Base-by-base conservation (phyloP, 495 filamentous ascomycete genomes). In the Xylaria castorea region DNA sequence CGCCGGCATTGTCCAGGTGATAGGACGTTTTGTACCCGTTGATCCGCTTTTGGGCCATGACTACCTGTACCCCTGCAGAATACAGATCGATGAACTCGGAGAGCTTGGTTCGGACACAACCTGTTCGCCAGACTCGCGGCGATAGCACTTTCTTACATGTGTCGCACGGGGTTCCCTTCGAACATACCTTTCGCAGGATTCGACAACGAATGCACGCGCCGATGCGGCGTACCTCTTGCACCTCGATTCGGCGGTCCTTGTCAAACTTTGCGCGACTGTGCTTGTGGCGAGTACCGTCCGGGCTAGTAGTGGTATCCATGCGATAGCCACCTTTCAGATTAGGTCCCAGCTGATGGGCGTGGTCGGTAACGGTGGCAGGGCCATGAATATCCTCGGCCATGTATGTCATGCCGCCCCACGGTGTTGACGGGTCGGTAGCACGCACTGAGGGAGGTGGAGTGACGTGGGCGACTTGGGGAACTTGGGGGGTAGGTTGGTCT, bases 171-270 rank as follows among this genome's bases (percentile, higher is more conserved):
- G 85, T 91, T 36, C 92, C 92, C 18, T 89, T 89, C 5, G 92
- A 95, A 76, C 94, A 97, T 1, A 92, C 91, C 81, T 97, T 97
- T 77, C 94, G 92, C 14, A 97, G 83, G 84, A 97, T 94, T 3
- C 92, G 88, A 81, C 94, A 97, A 58, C 94, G 89, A 67, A 95
- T 93, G 75, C 94, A 97, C 18, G 94, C 94, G 27, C 94, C 94
- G 34, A 89, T 86, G 76, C 93, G 93, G 34, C 94, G 87, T 38
- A 96, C 89, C 75, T 91, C 90, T 75, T 94, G 91, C 4, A 97
- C 93, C 78, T 97, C 91, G 76, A 90, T 90, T 62, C 94, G 87
- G 66, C 94, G 83, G 4, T 82, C 83, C 8, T 90, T 85, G 51
- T 89, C 87, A 77, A 96, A 97, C 42, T 90, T 85, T 0, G 91